Conservation (phyloP, 495 filamentous ascomycete genomes). For the Trichoderma parareesei region DNA sequence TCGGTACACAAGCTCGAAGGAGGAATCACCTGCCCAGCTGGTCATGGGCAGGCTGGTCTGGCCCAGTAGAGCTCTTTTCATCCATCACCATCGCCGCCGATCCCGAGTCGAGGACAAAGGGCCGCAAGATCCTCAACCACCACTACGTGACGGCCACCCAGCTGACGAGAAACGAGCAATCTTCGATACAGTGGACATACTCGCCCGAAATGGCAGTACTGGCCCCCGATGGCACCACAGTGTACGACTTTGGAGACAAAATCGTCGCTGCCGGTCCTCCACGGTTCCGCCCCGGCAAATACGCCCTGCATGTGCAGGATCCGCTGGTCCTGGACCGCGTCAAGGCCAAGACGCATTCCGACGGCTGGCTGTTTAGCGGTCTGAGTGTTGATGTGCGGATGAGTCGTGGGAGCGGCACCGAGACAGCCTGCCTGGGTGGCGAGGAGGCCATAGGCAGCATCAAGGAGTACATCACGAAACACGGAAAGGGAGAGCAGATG, state of each 20-base stretch:
- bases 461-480: background rate
- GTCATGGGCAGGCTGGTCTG: conserved; percentile 20
- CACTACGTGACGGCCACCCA: conserved; percentile 1
- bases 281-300: background rate
- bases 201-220: background rate
- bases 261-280: background rate
- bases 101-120: background rate
- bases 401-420: background rate
- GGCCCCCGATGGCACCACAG: background rate
- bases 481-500: background rate
- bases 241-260: background rate
- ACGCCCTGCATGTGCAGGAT: background rate
- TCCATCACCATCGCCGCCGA: background rate
- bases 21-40: conserved; percentile 16
- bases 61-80: background rate
- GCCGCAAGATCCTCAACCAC: background rate
- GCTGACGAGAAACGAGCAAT: conserved; percentile 2
- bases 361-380: conserved; percentile 3
- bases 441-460: background rate
- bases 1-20: background rate
- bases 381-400: conserved; percentile 3
- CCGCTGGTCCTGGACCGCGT: background rate
- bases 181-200: background rate
- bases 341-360: background rate
- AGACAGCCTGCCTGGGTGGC: background rate